Base-by-base conservation (phyloP, 1,139 yeast genomes). In the Yamadazyma aaseri region DNA sequence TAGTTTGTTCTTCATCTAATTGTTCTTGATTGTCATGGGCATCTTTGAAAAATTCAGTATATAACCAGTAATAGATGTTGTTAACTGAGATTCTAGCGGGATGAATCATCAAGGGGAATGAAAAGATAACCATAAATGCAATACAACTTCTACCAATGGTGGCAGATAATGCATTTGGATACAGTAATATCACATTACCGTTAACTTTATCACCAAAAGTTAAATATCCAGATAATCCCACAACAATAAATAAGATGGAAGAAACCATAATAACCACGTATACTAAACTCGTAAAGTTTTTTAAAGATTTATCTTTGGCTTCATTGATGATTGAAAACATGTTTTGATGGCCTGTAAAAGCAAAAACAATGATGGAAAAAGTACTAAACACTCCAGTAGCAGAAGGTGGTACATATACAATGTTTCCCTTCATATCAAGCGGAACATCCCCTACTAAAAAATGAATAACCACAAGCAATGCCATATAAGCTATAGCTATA, bases 21-120 rank as follows among this genome's bases (percentile, higher is more conserved):
- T 7, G 13, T 10, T 22, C 25, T 6, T 6, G 12, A 6, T 6
- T 3, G 6, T 6, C 5, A 13, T 9, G 23, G 7, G 28, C 20
- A 8, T 29, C 14, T 11, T 14, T 7, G 12, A 7, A 2, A 22
- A 23, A 22, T 24, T 28, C 26, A 4, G 34, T 29, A 9, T 23
- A 31, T 13, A 34, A 28, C 76, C 85, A 81, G 50, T 73, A 74
- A 35, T 73, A 60, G 44, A 90, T 76, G 57, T 90, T 87, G 55
- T 86, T 84, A 20, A 83, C 67, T 1, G 97, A 86, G 18, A 86
- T 81, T 38, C 98, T 69, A 31, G 95, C 86, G 1, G 98, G 98
- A 55, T 90, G 96, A 51, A 87, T 76, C 82, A 90, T 85, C 46
- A 92, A 70, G 13, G 98, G 98, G 63, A 83, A 92, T 6, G 96